These are phyloP conservation scores for Kodamaea fukazawae DNA, from an alignment of 805 yeast genomes.

Conservation along the genomic window DNA sequence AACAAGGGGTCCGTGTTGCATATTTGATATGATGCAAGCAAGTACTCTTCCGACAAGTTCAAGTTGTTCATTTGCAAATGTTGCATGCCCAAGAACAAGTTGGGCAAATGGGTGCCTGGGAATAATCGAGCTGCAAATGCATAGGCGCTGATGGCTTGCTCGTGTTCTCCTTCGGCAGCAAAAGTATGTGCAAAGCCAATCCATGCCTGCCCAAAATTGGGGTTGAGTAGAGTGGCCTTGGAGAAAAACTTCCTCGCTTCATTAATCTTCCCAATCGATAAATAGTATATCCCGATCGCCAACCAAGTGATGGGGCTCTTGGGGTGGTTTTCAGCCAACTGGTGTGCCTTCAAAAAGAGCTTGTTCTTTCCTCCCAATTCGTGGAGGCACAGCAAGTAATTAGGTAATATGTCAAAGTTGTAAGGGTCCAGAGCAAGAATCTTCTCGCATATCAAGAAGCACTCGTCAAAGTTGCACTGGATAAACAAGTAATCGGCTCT, in stretches of 20 bases:
- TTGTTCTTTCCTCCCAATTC: constrained; percentile 83
- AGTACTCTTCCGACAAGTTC: constrained; percentile 81
- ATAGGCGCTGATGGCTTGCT: constrained; percentile 95
- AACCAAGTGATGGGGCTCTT: constrained; percentile 83
- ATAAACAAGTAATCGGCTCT: constrained; percentile 68
- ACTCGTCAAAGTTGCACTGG: constrained; percentile 76
- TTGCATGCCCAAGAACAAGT: constrained; percentile 92
- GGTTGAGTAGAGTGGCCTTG: constrained; percentile 82
- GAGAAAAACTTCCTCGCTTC: constrained; percentile 89
- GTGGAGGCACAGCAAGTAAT: constrained; percentile 77
- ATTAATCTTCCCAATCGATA: constrained; percentile 63
- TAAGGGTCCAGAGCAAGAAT: constrained; percentile 60
- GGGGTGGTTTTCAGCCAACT: constrained; percentile 81
- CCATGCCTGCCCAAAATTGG: constrained; percentile 95
- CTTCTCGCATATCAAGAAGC: constrained; percentile 69
- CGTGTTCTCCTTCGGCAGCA: constrained; percentile 98
- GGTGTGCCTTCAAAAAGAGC: constrained; percentile 77
- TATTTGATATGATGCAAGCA: constrained; percentile 67
- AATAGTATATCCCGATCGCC: constrained; percentile 87
- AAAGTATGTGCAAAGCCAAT: constrained; percentile 97
- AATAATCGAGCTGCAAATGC: constrained; percentile 92
- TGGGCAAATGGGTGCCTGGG: constrained; percentile 87
- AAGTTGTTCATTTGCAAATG: constrained; percentile 84
- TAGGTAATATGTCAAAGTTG: constrained; percentile 70
- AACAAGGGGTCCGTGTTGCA: constrained; percentile 86